Evolutionary conservation across 352 stramenopile genomes (phyloP).

Genomic region (Phytophthora sp.): DNA sequence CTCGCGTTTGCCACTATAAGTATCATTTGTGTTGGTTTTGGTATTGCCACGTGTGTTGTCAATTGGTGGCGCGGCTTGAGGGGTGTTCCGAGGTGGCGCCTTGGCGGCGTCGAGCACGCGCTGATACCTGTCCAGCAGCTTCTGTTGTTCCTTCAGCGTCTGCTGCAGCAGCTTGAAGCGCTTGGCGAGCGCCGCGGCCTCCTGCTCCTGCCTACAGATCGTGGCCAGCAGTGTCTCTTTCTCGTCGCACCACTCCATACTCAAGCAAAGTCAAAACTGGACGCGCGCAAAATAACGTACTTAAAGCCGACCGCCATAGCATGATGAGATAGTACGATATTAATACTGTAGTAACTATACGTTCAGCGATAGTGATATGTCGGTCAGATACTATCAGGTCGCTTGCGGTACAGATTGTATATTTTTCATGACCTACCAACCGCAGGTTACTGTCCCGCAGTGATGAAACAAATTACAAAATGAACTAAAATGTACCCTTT

Average conservation of each 20-base stretch:
- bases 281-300: slow-evolving; percentile 21
- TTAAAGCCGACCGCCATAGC: too few relatives aligned
- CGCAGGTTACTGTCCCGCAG: too few relatives aligned
- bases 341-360: too few relatives aligned
- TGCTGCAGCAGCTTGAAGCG: slow-evolving; percentile 71
- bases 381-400: too few relatives aligned
- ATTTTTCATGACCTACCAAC: too few relatives aligned
- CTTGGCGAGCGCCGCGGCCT: slow-evolving; percentile 47
- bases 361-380: too few relatives aligned
- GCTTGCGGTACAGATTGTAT: too few relatives aligned
- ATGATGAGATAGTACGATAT: too few relatives aligned
- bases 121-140: slow-evolving; percentile 77
- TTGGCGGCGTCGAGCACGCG: slow-evolving; percentile 34
- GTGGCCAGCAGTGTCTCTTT: slow-evolving; percentile 50
- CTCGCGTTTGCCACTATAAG: slow-evolving; percentile 1
- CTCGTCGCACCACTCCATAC: slow-evolving; percentile 53
- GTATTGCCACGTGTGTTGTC: slow-evolving; percentile 6
- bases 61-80: neutral
- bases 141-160: slow-evolving; percentile 71
- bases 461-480: too few relatives aligned
- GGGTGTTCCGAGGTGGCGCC: neutral
- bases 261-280: slow-evolving; percentile 24
- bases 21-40: neutral
- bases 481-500: too few relatives aligned
- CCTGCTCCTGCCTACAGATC: slow-evolving; percentile 51